Percentiles rank a stretch among this genome's conserved stretches.
These are phyloP conservation scores for Diutina neorugosa DNA, from an alignment of 1,139 yeast species.

Conservation along the genomic window DNA sequence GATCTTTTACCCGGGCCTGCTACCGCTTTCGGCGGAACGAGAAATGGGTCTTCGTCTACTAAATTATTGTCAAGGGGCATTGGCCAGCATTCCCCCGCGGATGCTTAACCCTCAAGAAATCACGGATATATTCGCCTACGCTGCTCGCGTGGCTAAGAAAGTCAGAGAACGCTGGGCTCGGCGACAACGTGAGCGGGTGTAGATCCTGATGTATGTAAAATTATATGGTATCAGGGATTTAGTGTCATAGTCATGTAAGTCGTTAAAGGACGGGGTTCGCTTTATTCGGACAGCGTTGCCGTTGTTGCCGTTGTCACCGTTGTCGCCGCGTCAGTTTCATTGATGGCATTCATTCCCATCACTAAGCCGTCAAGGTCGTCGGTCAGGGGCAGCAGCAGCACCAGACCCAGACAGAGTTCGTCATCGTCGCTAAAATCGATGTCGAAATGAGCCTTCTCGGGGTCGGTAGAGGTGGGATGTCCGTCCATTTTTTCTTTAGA, in stretches of 20 bases:
- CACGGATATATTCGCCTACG: constrained; percentile 1
- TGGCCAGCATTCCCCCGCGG: background rate
- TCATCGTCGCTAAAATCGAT: constrained; percentile 2
- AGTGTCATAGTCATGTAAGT: background rate
- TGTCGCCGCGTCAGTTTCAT: background rate
- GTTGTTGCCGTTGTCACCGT: background rate
- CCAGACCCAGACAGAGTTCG: background rate
- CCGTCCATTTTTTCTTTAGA: background rate
- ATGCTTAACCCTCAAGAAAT: background rate
- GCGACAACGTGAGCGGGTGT: background rate
- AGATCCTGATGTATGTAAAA: background rate
- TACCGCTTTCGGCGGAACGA: background rate
- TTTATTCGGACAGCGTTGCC: background rate
- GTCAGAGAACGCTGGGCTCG: background rate
- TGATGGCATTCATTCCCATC: background rate
- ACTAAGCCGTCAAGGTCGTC: background rate
- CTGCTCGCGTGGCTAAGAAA: background rate
- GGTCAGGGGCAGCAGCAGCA: background rate
- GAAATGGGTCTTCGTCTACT: background rate
- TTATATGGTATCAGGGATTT: background rate
- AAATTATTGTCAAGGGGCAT: background rate
- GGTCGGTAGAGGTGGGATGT: background rate
- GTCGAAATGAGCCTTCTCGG: background rate
- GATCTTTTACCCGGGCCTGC: background rate
- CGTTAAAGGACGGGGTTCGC: background rate